Evolutionary conservation across 495 filamentous ascomycete species (phyloP).

Genomic region (Daldinia concentrica): DNA sequence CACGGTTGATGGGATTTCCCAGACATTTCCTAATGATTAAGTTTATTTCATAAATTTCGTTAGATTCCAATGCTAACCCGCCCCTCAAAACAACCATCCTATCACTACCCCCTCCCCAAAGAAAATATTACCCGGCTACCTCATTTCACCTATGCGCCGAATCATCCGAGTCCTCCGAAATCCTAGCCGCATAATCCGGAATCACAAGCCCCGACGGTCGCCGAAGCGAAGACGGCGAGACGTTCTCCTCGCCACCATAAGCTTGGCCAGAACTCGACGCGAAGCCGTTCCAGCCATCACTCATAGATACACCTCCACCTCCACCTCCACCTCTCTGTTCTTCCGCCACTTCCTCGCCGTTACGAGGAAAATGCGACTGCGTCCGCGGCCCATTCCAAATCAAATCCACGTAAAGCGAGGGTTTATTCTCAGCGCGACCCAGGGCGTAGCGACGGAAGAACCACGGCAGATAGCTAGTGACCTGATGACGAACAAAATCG

Average conservation of each 20-base stretch:
- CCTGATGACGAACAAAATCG: slow-evolving; percentile 44
- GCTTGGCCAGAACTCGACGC: background rate
- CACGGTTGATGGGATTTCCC: too few species aligned
- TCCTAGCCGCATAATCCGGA: background rate
- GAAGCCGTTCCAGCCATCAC: slow-evolving; percentile 12
- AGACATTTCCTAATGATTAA: background rate
- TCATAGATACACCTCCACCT: background rate
- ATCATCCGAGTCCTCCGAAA: slow-evolving; percentile 31
- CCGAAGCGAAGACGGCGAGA: slow-evolving; percentile 10
- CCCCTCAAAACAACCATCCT: background rate
- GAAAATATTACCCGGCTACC: background rate
- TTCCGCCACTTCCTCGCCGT: background rate
- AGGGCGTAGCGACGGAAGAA: slow-evolving; percentile 42
- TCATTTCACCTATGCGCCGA: slow-evolving; percentile 22
- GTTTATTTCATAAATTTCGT: background rate
- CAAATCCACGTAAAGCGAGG: slow-evolving; percentile 37
- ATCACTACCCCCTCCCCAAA: background rate
- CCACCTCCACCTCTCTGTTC: background rate
- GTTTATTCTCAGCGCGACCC: slow-evolving; percentile 6
- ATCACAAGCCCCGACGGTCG: slow-evolving; percentile 1
- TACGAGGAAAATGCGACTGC: background rate
- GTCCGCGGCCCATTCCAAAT: slow-evolving; percentile 35
- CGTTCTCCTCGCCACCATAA: background rate
- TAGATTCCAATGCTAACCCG: background rate
- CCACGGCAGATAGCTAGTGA: slow-evolving; percentile 44